Percentiles rank a stretch among this genome's conserved stretches.
phyloP scores from a whole-genome alignment of 2,329 filamentous ascomycete genomes.

The Aspergillus ibericus region DNA sequence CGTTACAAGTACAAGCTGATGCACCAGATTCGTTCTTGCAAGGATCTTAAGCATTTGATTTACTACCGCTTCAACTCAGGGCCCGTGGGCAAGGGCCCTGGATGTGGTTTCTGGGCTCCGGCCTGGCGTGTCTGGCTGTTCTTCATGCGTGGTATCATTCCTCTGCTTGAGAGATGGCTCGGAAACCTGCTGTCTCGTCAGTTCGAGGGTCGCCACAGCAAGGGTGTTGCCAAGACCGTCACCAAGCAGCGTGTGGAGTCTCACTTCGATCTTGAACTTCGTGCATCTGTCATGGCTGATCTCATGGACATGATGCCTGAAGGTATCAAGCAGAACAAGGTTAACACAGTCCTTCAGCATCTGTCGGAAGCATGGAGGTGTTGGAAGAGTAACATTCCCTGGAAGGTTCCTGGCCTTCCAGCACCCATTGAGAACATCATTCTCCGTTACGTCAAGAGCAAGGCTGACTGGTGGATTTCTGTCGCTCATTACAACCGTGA shows the following conservation, averaged over 20 bases:
- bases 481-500: constrained; percentile 99
- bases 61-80: constrained; percentile 99
- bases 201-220: constrained; percentile 97
- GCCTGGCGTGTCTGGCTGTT: constrained; percentile 99
- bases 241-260: constrained; percentile 99
- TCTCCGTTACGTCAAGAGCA: constrained; percentile 95
- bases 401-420: constrained; percentile 96
- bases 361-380: constrained; percentile 97
- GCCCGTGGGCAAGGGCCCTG: constrained; percentile 93
- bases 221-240: constrained; percentile 97
- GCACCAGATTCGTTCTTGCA: constrained; percentile 99
- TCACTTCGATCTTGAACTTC: constrained; percentile 94
- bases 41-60: constrained; percentile 97
- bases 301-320: constrained; percentile 99
- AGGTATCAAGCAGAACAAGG: constrained; percentile 98
- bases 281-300: constrained; percentile 97
- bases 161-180: constrained; percentile 92
- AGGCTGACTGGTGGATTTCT: constrained; percentile 99
- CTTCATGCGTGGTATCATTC: constrained; percentile 98
- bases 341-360: constrained; percentile 96
- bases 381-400: constrained; percentile 99
- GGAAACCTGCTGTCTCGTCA: constrained; percentile 95
- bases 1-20: constrained; percentile 99
- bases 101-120: constrained; percentile 98
- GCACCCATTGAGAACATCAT: constrained; percentile 99